A percentile compares a stretch with the other conserved stretches of the same genome.
Conservation (phyloP, 1,139 yeast genomes). For the Yamadazyma sp. region DNA sequence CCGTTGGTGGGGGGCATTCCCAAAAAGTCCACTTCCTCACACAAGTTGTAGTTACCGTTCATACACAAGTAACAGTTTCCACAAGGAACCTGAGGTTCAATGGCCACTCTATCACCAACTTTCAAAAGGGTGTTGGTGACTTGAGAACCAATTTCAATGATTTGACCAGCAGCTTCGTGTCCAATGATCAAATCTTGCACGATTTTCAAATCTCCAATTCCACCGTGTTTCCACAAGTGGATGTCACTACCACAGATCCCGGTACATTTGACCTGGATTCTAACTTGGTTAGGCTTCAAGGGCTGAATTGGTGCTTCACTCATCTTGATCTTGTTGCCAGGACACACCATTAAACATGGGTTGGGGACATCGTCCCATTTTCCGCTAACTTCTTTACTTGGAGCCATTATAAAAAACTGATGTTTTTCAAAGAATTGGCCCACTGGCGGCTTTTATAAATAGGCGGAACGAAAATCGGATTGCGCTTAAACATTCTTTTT, state of each 20-base stretch:
- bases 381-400: conserved; percentile 16
- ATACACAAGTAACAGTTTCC: conserved; percentile 67
- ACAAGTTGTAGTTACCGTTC: conserved; percentile 68
- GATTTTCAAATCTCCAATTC: conserved; percentile 28
- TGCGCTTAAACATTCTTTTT: neutral
- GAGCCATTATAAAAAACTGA: conserved; percentile 14
- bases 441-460: neutral
- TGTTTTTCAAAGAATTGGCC: neutral
- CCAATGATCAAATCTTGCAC: conserved; percentile 29
- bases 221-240: conserved; percentile 34
- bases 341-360: conserved; percentile 19
- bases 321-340: conserved; percentile 14
- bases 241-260: conserved; percentile 39
- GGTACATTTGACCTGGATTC: conserved; percentile 50
- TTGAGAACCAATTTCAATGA: conserved; percentile 28
- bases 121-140: conserved; percentile 22
- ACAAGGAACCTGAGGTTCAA: conserved; percentile 68
- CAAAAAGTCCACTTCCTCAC: conserved; percentile 34
- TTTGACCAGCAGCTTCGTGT: conserved; percentile 34
- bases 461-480: conserved; percentile 1
- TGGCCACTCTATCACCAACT: conserved; percentile 31
- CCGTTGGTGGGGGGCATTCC: conserved; percentile 20
- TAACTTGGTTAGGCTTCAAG: conserved; percentile 59
- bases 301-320: conserved; percentile 15
- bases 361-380: conserved; percentile 20